Evolutionary conservation across 1,139 yeast genomes (phyloP).

Genomic region (Pichia sp.): DNA sequence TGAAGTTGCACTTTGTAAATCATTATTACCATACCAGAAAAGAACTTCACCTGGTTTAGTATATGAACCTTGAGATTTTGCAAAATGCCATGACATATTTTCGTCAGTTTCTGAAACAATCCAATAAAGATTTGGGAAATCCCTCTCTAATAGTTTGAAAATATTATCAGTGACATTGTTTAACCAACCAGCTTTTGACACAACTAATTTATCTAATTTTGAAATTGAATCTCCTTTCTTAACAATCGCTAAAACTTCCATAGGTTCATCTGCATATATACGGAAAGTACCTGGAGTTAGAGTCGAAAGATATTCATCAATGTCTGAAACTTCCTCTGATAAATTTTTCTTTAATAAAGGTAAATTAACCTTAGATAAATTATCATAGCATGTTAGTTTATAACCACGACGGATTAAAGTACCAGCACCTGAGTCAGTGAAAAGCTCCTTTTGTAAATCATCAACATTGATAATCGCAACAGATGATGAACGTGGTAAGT

Average conservation of each 20-base stretch:
- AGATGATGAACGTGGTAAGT: slow-evolving; percentile 92
- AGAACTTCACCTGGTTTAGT: slow-evolving; percentile 81
- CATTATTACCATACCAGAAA: slow-evolving; percentile 89
- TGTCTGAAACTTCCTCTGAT: slow-evolving; percentile 39
- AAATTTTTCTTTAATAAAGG: slow-evolving; percentile 15
- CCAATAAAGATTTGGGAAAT: slow-evolving; percentile 75
- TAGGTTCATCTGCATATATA: slow-evolving; percentile 92
- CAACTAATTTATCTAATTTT: slow-evolving; percentile 79
- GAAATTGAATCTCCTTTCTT: slow-evolving; percentile 43
- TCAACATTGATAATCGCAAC: slow-evolving; percentile 95
- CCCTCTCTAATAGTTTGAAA: slow-evolving; percentile 74
- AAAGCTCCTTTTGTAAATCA: slow-evolving; percentile 92
- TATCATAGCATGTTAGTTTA: slow-evolving; percentile 52
- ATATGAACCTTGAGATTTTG: slow-evolving; percentile 90
- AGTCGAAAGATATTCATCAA: slow-evolving; percentile 73
- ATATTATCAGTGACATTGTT: slow-evolving; percentile 95
- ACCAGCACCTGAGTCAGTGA: slow-evolving; percentile 99
- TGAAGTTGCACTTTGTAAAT: slow-evolving; percentile 54
- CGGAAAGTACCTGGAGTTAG: slow-evolving; percentile 60
- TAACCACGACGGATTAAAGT: slow-evolving; percentile 96
- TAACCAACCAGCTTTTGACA: slow-evolving; percentile 91
- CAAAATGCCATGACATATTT: slow-evolving; percentile 86
- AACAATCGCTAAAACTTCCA: slow-evolving; percentile 89
- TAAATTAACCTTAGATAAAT: slow-evolving; percentile 12
- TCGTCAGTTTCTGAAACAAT: slow-evolving; percentile 84